Percentiles rank a stretch among this genome's conserved stretches.
phyloP scores from a whole-genome alignment of 192 early-diverging fungal species.

The Backusella mclennaniae region DNA sequence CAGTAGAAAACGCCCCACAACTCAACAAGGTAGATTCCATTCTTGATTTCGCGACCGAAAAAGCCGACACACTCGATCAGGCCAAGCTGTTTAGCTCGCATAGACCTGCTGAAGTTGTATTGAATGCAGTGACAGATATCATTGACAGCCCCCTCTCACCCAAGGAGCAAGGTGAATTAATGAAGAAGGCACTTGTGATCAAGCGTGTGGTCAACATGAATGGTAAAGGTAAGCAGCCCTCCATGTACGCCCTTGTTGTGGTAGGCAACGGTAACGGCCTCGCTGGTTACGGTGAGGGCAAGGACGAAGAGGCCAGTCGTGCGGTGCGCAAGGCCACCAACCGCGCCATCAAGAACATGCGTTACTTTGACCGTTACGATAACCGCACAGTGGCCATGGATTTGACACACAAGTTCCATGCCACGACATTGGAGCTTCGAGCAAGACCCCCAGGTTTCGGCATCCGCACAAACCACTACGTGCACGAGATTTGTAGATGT shows the following conservation, averaged over 20 bases:
- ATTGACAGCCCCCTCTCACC: slow-evolving; percentile 44
- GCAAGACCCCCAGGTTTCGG: slow-evolving; percentile 94
- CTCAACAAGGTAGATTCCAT: slow-evolving; percentile 31
- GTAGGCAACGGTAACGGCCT: slow-evolving; percentile 92
- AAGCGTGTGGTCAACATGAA: slow-evolving; percentile 80
- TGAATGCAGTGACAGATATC: slow-evolving; percentile 31
- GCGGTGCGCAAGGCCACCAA: slow-evolving; percentile 89
- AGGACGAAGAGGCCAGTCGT: slow-evolving; percentile 70
- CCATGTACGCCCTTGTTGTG: slow-evolving; percentile 89
- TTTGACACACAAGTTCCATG: slow-evolving; percentile 87
- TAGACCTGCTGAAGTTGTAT: slow-evolving; percentile 27
- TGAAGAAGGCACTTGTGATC: slow-evolving; percentile 70
- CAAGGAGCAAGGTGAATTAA: slow-evolving; percentile 54
- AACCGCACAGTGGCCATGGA: slow-evolving; percentile 89
- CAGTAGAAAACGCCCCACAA: slow-evolving; percentile 18
- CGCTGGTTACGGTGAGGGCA: slow-evolving; percentile 93
- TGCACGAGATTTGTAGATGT: slow-evolving; percentile 95
- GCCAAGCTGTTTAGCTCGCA: slow-evolving; percentile 26
- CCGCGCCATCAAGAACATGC: slow-evolving; percentile 86
- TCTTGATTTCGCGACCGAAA: slow-evolving; percentile 30
- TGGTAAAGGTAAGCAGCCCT: slow-evolving; percentile 74
- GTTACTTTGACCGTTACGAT: slow-evolving; percentile 83
- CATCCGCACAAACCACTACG: slow-evolving; percentile 85
- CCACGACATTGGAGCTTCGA: slow-evolving; percentile 76
- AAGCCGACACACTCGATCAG: slow-evolving; percentile 23